Conservation (phyloP, 495 filamentous ascomycete genomes). For the Penicillium lividum region DNA sequence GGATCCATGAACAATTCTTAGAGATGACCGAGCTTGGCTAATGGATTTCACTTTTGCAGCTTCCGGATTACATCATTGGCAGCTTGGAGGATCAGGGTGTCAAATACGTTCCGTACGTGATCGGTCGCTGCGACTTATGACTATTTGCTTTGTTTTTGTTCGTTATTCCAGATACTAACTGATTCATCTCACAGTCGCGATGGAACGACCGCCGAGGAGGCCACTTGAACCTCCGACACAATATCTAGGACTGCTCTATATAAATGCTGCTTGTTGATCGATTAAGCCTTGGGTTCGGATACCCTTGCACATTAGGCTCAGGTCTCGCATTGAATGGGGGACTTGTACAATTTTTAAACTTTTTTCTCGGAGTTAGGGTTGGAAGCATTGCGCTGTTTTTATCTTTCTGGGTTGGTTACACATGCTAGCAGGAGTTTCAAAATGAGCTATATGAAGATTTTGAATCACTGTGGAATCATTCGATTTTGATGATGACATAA, state of each 20-base stretch:
- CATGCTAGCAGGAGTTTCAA: slow-evolving; percentile 13
- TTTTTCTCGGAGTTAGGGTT: slow-evolving; percentile 24
- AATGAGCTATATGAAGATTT: slow-evolving; percentile 4
- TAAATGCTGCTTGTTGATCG: background rate
- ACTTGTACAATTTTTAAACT: background rate
- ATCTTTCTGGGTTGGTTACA: slow-evolving; percentile 15
- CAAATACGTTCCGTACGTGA: slow-evolving; percentile 64
- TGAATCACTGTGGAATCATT: slow-evolving; percentile 8
- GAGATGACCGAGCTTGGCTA: background rate
- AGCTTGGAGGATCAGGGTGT: slow-evolving; percentile 68
- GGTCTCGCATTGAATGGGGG: background rate
- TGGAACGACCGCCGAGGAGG: slow-evolving; percentile 54
- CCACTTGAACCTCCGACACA: slow-evolving; percentile 18
- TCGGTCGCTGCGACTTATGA: background rate
- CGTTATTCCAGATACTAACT: slow-evolving; percentile 3
- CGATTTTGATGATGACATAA: slow-evolving; percentile 15
- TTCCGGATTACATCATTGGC: slow-evolving; percentile 64
- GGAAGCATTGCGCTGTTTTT: slow-evolving; percentile 27
- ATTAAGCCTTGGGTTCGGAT: background rate
- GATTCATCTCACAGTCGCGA: slow-evolving; percentile 40
- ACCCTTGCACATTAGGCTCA: background rate
- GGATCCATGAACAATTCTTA: background rate
- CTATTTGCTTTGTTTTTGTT: background rate
- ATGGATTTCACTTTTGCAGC: slow-evolving; percentile 27
- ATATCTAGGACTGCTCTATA: background rate